A percentile compares a stretch with the other conserved stretches of the same genome.
phyloP scores from a whole-genome alignment of 345 rosid species.

The Abelmoschus esculentus region DNA sequence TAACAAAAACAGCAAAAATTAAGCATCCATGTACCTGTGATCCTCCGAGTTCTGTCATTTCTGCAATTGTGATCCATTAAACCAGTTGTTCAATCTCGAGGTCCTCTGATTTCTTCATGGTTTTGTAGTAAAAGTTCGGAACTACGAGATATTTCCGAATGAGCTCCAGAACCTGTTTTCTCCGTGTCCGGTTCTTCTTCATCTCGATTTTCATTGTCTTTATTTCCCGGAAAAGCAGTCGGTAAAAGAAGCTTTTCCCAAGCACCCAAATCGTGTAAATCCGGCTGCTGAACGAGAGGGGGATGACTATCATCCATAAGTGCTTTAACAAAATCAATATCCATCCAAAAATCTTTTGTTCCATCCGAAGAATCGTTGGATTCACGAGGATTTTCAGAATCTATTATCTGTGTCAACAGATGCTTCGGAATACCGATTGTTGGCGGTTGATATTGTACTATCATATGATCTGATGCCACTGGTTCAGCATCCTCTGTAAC shows the following conservation, averaged over 20 bases:
- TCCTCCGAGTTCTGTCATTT: constrained; percentile 19
- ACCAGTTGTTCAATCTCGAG: constrained; percentile 28
- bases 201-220: constrained; percentile 26
- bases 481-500: constrained; percentile 37
- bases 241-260: constrained; percentile 74
- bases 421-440: constrained; percentile 30
- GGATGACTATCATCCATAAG: constrained; percentile 64
- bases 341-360: constrained; percentile 46
- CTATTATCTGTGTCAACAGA: constrained; percentile 12
- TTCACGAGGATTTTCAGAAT: constrained; percentile 22
- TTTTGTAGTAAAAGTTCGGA: constrained; percentile 39
- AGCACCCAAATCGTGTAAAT: constrained; percentile 58
- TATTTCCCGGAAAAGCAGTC: constrained; percentile 31
- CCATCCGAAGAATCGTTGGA: constrained; percentile 29
- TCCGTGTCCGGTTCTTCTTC: constrained; percentile 30
- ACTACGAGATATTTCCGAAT: constrained; percentile 22
- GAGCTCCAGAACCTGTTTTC: constrained; percentile 22
- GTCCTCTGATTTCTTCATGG: constrained; percentile 33
- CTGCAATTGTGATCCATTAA: constrained; percentile 30
- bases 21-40: background rate
- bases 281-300: constrained; percentile 58
- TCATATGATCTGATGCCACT: constrained; percentile 38
- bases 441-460: constrained; percentile 55
- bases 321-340: constrained; percentile 54
- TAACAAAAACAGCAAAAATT: no score